Base-by-base conservation (phyloP, 352 stramenopile species). In the Phytophthora constricta region DNA sequence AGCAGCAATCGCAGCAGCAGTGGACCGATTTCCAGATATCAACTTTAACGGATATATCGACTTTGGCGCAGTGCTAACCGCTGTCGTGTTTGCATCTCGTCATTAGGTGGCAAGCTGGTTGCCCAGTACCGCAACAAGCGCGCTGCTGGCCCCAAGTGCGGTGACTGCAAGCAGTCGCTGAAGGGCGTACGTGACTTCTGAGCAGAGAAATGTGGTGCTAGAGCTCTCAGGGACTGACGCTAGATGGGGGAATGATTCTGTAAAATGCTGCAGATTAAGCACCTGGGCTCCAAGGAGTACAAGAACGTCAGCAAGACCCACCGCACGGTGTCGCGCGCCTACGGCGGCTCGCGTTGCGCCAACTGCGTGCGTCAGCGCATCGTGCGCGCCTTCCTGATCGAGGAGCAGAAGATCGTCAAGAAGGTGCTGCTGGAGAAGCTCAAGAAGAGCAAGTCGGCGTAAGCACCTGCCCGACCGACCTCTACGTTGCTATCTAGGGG, bases 351-450 rank as follows among this genome's bases (percentile, higher is more conserved):
- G 43, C 82, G 81, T 65, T 99, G 96, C 84, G 94, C 87, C 58
- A 66, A 58, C 46, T 99, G 97, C 84, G 96, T 99, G 58, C 95
- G 92, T 65, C 73, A 98, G 74, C 86, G 95, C 62, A 99, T 99
- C 77, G 87, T 99, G 39, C 90, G 98, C 77, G 97, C 98, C 39
- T 99, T 99, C 83, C 82, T 99, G 55, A 98, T 99, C 82, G 97
- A 99, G 84, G 98, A 99, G 87, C 97, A 99, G 80, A 99, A 99
- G 96, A 98, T 98, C 72, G 97, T 99, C 46, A 99, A 99, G 97
- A 98, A 98, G 86, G 91, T 99, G 58, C 88, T 99, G 62, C 82
- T 95, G 43, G 96, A 99, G 79, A 98, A 98, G 88, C 73, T 92
- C 62, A 90, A 88, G 74, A 91, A 93, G 79, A 74, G 49, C 67